phyloP scores from a whole-genome alignment of 148 eudicot genomes.

The Persicaria maculosa region DNA sequence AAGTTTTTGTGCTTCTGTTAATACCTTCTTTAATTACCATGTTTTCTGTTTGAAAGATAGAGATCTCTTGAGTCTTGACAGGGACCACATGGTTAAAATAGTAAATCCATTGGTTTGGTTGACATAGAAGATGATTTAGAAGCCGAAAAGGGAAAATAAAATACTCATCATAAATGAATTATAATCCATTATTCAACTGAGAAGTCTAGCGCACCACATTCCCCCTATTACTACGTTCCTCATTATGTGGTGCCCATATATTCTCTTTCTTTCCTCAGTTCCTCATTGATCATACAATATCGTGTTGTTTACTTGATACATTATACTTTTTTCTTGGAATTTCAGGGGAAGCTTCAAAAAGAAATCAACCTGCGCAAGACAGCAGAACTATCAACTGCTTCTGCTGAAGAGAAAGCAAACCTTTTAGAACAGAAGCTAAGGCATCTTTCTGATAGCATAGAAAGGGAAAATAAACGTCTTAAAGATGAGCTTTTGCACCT shows the following conservation, averaged over 20 bases:
- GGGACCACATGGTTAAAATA: too few species aligned
- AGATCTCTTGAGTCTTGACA: not conserved
- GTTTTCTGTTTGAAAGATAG: not conserved
- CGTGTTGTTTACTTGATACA: not conserved
- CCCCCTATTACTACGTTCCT: not conserved
- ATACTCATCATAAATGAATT: not conserved
- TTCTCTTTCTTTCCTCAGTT: not conserved
- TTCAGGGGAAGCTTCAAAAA: slow-evolving; percentile 58
- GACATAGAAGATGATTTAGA: not conserved
- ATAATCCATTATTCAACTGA: not conserved
- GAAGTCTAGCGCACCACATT: not conserved
- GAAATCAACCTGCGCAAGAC: slow-evolving; percentile 61
- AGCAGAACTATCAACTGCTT: slow-evolving; percentile 63
- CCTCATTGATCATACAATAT: not conserved
- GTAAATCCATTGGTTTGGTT: not conserved
- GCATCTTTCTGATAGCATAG: slow-evolving; percentile 43
- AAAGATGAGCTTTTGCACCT: slow-evolving; percentile 59
- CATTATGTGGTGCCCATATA: not conserved
- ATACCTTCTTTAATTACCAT: not conserved
- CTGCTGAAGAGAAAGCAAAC: slow-evolving; percentile 67
- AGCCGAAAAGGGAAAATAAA: not conserved
- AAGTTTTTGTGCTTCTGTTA: not conserved
- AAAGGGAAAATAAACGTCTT: slow-evolving; percentile 55
- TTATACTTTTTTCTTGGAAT: slow-evolving; percentile 6
- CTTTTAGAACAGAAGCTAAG: slow-evolving; percentile 51